phyloP scores from a whole-genome alignment of 176 grass and related monocot species.

The Ensete glaucum region DNA sequence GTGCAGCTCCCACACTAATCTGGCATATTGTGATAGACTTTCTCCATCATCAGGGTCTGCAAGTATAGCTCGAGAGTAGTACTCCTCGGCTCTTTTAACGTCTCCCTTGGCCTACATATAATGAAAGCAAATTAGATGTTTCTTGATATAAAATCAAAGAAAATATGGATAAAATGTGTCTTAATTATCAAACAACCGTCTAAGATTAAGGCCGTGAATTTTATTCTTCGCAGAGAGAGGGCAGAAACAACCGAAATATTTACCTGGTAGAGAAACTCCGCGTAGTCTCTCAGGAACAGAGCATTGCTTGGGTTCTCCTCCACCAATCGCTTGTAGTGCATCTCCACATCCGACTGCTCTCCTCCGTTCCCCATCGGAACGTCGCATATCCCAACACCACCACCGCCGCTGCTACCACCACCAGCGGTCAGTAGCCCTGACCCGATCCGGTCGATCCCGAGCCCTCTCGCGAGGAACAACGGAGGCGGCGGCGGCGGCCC shows the following conservation, averaged over 20 bases:
- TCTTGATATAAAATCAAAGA: not conserved
- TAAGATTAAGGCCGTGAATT: too few species aligned
- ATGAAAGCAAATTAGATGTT: not conserved
- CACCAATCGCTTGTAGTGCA: conserved; percentile 71
- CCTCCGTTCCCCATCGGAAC: conserved; percentile 31
- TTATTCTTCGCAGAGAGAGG: not conserved
- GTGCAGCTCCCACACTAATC: conserved; percentile 75
- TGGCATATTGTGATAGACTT: conserved; percentile 74
- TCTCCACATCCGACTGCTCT: conserved; percentile 49
- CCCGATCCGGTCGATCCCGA: conserved; percentile 74
- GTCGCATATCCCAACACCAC: not conserved
- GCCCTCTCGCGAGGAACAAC: conserved; percentile 74
- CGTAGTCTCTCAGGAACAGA: conserved; percentile 71
- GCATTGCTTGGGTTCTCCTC: conserved; percentile 72
- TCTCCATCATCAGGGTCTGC: conserved; percentile 73
- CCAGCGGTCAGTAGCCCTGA: conserved; percentile 22
- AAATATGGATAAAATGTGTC: not conserved
- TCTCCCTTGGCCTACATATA: conserved; percentile 55
- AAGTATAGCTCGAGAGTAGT: conserved; percentile 81
- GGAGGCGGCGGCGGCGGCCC: conserved; percentile 16
- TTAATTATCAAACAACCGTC: too few species aligned
- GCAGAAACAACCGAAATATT: not conserved
- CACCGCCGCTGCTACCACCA: not conserved
- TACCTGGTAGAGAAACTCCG: conserved; percentile 71
- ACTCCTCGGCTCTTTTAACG: conserved; percentile 61